Evolutionary conservation across 495 filamentous ascomycete species (phyloP).

Genomic region (Sabuloglossum arenarium): DNA sequence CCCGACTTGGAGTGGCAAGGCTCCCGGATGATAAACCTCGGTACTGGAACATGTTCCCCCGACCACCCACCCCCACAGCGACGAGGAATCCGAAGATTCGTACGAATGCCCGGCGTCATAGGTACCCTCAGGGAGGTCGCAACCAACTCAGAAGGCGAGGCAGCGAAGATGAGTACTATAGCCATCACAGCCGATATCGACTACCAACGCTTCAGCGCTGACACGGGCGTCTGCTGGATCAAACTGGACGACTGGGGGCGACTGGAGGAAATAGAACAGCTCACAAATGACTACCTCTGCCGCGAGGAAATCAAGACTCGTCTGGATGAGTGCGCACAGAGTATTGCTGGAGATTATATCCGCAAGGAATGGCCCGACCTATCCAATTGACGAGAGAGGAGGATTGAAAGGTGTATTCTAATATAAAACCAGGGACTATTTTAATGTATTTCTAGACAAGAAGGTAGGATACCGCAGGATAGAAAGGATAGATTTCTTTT

Average conservation of each 20-base stretch:
- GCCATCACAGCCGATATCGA: background rate
- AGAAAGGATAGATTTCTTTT: too few species aligned
- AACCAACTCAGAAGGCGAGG: background rate
- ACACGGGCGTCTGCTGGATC: background rate
- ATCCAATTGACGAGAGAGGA: too few species aligned
- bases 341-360: too few species aligned
- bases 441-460: too few species aligned
- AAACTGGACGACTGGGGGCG: background rate
- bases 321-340: too few species aligned
- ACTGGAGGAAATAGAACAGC: background rate
- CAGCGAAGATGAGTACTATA: background rate
- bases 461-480: too few species aligned
- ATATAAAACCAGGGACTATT: too few species aligned
- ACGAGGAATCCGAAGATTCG: background rate
- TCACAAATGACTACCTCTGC: background rate
- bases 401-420: too few species aligned
- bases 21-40: background rate
- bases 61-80: background rate
- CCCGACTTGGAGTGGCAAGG: background rate
- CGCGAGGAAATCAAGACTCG: background rate
- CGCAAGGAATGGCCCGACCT: too few species aligned
- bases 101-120: background rate
- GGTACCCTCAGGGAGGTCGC: background rate
- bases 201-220: background rate
- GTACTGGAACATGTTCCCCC: background rate